These are phyloP conservation scores for Zygosaccharomyces gambellarensis DNA, from an alignment of 805 yeast species.

Conservation along the genomic window DNA sequence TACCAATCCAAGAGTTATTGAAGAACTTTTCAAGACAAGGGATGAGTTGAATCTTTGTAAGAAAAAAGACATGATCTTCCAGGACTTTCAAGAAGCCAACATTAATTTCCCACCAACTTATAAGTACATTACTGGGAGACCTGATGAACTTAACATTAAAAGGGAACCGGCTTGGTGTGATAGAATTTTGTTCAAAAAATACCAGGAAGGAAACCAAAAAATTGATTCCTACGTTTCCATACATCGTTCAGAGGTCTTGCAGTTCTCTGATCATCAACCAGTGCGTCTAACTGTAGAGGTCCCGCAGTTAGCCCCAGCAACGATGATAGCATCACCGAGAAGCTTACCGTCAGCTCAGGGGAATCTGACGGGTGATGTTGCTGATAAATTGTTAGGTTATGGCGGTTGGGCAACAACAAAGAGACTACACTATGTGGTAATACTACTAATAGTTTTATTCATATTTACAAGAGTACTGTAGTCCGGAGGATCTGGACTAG, in stretches of 20 bases:
- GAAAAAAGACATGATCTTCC: slow-evolving; percentile 43
- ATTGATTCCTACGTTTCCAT: slow-evolving; percentile 48
- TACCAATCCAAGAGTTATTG: slow-evolving; percentile 12
- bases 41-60: slow-evolving; percentile 36
- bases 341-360: slow-evolving; percentile 5
- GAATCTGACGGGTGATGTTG: slow-evolving; percentile 11
- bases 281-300: slow-evolving; percentile 52
- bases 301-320: slow-evolving; percentile 32
- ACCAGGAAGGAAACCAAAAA: slow-evolving; percentile 24
- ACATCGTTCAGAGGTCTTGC: slow-evolving; percentile 33
- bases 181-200: slow-evolving; percentile 57
- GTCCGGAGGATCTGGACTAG: not conserved
- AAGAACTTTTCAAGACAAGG: slow-evolving; percentile 25
- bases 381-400: slow-evolving; percentile 27
- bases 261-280: slow-evolving; percentile 76
- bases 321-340: slow-evolving; percentile 1
- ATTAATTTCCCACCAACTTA: slow-evolving; percentile 75
- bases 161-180: slow-evolving; percentile 91
- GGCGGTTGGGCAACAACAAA: slow-evolving; percentile 22
- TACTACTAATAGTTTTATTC: slow-evolving; percentile 2
- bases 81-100: slow-evolving; percentile 63
- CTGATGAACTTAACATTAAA: slow-evolving; percentile 47
- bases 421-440: slow-evolving; percentile 12
- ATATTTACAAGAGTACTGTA: not conserved
- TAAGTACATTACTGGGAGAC: slow-evolving; percentile 48